A percentile compares a stretch with the other conserved stretches of the same genome.
Evolutionary conservation across 768 basidiomycete genomes (phyloP).

Genomic region (Pisolithus albus): DNA sequence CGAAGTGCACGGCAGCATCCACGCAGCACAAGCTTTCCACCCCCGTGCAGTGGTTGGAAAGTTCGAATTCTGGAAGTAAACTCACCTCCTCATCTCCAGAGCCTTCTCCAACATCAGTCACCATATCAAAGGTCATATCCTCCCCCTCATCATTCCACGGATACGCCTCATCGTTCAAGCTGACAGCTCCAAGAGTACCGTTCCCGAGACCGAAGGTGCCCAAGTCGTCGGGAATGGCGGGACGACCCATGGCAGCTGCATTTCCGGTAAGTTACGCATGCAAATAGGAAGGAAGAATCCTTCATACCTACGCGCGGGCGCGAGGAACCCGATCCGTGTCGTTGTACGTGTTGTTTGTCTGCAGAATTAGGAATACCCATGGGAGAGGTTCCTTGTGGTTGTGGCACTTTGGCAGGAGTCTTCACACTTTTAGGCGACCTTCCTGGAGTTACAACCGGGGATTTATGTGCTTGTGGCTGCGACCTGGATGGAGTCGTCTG

Average conservation of each 20-base stretch:
- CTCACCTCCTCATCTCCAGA: conserved; percentile 68
- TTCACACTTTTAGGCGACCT: conserved; percentile 18
- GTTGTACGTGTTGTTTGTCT: conserved; percentile 10
- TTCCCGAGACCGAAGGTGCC: conserved; percentile 16
- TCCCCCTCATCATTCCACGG: conserved; percentile 41
- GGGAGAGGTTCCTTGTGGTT: conserved; percentile 15
- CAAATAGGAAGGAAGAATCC: conserved; percentile 8
- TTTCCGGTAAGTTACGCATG: conserved; percentile 14
- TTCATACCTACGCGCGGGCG: conserved; percentile 11
- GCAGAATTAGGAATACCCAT: conserved; percentile 11
- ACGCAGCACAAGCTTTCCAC: background rate
- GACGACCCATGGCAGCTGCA: conserved; percentile 7
- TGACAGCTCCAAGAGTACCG: conserved; percentile 16
- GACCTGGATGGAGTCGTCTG: conserved; percentile 18
- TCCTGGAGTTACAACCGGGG: conserved; percentile 14
- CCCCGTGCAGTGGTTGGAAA: background rate
- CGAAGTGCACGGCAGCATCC: background rate
- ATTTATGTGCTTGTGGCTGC: conserved; percentile 10
- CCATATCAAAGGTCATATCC: conserved; percentile 65
- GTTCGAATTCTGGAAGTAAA: background rate
- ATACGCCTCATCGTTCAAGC: conserved; percentile 15
- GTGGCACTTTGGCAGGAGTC: conserved; percentile 17
- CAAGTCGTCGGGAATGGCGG: conserved; percentile 16
- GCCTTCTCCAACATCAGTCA: conserved; percentile 51
- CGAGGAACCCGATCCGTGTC: conserved; percentile 17